A percentile compares a stretch with the other conserved stretches of the same genome.
Conservation (phyloP, 179 eudicot species). For the Sideroxylon spinosum region DNA sequence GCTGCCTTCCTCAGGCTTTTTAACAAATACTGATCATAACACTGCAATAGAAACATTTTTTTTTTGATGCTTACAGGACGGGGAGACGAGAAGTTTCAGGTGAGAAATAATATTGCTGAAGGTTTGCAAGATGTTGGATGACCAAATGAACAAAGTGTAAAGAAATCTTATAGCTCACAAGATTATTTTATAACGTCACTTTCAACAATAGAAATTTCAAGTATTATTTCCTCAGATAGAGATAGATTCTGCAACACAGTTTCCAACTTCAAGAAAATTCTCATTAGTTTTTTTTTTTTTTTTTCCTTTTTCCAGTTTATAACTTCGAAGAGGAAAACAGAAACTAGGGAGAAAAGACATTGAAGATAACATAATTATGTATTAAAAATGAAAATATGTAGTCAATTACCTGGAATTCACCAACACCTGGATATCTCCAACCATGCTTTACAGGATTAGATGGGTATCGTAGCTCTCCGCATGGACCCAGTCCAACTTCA, state of each 20-base stretch:
- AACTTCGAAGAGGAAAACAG: background rate
- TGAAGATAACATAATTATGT: background rate
- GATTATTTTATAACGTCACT: background rate
- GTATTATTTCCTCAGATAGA: background rate
- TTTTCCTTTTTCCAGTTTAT: background rate
- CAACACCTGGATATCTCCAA: constrained; percentile 95
- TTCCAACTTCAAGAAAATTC: no score
- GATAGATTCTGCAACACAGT: no score
- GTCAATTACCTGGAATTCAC: constrained; percentile 80
- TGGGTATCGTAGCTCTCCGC: constrained; percentile 95
- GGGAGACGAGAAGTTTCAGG: background rate
- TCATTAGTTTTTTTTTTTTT: background rate
- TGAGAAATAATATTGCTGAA: background rate
- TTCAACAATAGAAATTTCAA: background rate
- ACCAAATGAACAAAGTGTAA: constrained; percentile 6
- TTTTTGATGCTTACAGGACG: background rate
- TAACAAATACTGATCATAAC: constrained; percentile 84
- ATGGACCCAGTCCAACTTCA: constrained; percentile 89
- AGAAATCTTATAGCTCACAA: background rate
- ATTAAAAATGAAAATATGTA: background rate
- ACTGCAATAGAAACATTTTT: constrained; percentile 41
- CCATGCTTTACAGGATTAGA: constrained; percentile 87
- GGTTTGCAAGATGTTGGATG: background rate
- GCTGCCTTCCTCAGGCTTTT: constrained; percentile 84
- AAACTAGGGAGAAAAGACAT: background rate